Evolutionary conservation across 2,329 filamentous ascomycete genomes (phyloP).

Genomic region (Pseudogymnoascus sp.): DNA sequence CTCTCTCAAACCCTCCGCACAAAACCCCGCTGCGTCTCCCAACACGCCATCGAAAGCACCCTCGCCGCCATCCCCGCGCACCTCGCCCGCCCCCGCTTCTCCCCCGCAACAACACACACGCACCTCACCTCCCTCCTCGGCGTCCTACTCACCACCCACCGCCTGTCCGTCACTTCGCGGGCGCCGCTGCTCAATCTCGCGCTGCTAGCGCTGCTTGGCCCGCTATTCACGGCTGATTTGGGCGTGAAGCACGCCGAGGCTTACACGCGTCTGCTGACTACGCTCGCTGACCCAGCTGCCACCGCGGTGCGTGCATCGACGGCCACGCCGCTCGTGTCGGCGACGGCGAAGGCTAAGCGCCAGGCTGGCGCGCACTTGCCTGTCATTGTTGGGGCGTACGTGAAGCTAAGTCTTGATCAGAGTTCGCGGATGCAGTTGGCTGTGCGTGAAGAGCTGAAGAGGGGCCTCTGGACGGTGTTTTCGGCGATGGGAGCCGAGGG

Average conservation of each 20-base stretch:
- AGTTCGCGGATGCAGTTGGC: conserved; percentile 37
- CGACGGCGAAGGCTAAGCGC: conserved; percentile 52
- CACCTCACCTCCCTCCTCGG: conserved; percentile 44
- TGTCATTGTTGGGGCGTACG: conserved; percentile 48
- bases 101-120: conserved; percentile 22
- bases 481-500: conserved; percentile 48
- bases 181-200: conserved; percentile 49
- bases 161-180: conserved; percentile 52
- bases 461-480: conserved; percentile 50
- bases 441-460: conserved; percentile 47
- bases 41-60: conserved; percentile 28
- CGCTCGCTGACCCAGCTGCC: conserved; percentile 51
- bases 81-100: conserved; percentile 20
- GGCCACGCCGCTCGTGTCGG: conserved; percentile 45
- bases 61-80: conserved; percentile 26
- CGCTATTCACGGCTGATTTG: conserved; percentile 38
- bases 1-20: conserved; percentile 26
- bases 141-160: conserved; percentile 49
- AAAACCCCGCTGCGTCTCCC: conserved; percentile 26
- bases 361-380: conserved; percentile 56
- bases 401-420: conserved; percentile 50
- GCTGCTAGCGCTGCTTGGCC: conserved; percentile 47
- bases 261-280: conserved; percentile 48
- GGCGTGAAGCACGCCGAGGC: conserved; percentile 39
- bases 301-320: conserved; percentile 43